Base-by-base conservation (phyloP, 2,329 filamentous ascomycete genomes). In the Fusarium multiceps region DNA sequence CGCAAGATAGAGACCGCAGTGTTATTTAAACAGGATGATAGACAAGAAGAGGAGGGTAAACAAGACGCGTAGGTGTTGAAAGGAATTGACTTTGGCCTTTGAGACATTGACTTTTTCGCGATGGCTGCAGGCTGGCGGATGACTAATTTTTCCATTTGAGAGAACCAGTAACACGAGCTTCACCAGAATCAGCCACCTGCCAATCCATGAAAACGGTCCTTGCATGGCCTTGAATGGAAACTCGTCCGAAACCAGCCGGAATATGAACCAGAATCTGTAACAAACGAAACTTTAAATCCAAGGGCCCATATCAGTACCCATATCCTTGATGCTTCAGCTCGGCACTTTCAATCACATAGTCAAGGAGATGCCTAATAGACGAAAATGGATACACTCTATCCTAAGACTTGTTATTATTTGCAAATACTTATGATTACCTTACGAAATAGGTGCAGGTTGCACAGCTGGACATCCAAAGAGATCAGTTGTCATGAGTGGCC, bases 171-270 rank as follows among this genome's bases (percentile, higher is more conserved):
- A 43, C 10, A 43, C 21, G 41, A 43, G 41, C 20, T 43, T 28
- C 25, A 28, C 27, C 43, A 28, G 6, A 47, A 27, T 25, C 49
- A 53, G 49, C 34, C 49, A 51, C 34, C 12, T 10, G 34, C 9
- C 23, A 30, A 30, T 32, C 46, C 21, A 56, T 48, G 46, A 12
- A 46, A 71, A 62, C 32, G 63, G 49, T 46, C 61, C 28, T 46
- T 55, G 49, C 48, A 45, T 42, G 2, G 11, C n/a, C n/a, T 20
- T 12, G 21, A 27, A 45, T 56, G 53, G 30, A 23, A 28, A 46
- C 46, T 42, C 23, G 43, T 43, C 69, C 66, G 69, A 70, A 37
- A 46, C 30, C 43, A 59, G 23, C 55, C 51, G 65, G 25, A 47
- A 34, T 4, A 8, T 21, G 4, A 20, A 20, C 61, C 56, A 20